A percentile compares a stretch with the other conserved stretches of the same genome.
These are phyloP conservation scores for Aspergillus biplanus DNA, from an alignment of 495 filamentous ascomycete species.

Conservation along the genomic window DNA sequence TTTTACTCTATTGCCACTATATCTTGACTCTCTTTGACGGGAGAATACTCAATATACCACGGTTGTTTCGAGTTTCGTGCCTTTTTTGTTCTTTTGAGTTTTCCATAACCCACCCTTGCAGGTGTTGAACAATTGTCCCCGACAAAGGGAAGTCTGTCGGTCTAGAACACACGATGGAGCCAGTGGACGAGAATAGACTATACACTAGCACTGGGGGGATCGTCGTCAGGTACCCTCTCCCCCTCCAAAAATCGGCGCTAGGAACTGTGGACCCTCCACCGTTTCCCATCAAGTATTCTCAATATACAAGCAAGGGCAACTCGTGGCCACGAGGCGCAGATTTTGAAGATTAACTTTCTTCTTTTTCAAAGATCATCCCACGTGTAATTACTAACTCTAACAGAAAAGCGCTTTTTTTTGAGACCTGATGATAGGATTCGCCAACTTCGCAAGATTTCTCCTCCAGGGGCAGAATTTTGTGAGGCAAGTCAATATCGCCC, in stretches of 20 bases:
- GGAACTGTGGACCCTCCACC: background rate
- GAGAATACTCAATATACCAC: conserved; percentile 23
- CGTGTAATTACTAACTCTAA: too few species aligned
- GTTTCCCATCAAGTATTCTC: conserved; percentile 1
- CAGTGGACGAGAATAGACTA: conserved; percentile 6
- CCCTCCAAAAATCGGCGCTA: conserved; percentile 2
- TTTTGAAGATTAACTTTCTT: background rate
- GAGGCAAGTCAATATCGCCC: background rate
- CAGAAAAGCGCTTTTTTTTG: background rate
- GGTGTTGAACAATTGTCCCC: background rate
- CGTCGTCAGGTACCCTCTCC: background rate
- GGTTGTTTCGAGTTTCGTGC: conserved; percentile 12
- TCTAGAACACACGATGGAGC: conserved; percentile 13
- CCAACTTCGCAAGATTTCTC: background rate
- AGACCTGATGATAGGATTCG: background rate
- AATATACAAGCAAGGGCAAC: background rate
- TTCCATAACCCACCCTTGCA: conserved; percentile 1
- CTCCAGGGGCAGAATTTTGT: background rate
- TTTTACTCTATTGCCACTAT: conserved; percentile 15
- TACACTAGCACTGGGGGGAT: conserved; percentile 14
- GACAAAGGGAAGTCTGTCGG: background rate
- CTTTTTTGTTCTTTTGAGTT: conserved; percentile 2
- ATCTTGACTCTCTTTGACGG: conserved; percentile 19
- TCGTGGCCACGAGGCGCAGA: background rate
- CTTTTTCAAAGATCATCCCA: too few species aligned